Conservation (phyloP, 2,329 filamentous ascomycete genomes). For the Alternaria metachromatica region DNA sequence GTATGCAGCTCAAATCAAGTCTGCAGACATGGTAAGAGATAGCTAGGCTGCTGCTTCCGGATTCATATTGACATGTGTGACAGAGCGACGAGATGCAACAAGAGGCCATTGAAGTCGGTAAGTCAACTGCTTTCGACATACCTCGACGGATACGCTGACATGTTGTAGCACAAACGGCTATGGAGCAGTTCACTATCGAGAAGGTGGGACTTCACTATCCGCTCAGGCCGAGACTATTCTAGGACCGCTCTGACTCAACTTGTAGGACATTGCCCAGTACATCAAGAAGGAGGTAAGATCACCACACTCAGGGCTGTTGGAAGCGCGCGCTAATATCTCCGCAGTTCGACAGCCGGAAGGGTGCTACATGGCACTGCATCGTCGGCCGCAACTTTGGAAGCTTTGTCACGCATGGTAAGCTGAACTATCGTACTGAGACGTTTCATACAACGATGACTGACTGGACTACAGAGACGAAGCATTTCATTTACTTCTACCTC, state of each 20-base stretch:
- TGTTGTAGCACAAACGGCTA: slow-evolving; percentile 69
- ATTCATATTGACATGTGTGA: slow-evolving; percentile 22
- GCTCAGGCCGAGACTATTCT: not conserved
- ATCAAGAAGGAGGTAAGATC: slow-evolving; percentile 84
- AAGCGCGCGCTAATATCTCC: slow-evolving; percentile 22
- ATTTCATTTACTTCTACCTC: slow-evolving; percentile 99
- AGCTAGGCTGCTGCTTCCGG: not conserved
- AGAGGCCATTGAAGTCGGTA: slow-evolving; percentile 95
- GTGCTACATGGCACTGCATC: slow-evolving; percentile 99
- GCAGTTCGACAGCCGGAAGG: slow-evolving; percentile 95
- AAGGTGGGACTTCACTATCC: slow-evolving; percentile 59
- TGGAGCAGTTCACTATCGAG: slow-evolving; percentile 74
- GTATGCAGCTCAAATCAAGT: slow-evolving; percentile 87
- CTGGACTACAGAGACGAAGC: slow-evolving; percentile 80
- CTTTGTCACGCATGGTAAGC: slow-evolving; percentile 93
- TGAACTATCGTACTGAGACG: not conserved
- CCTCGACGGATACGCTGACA: slow-evolving; percentile 29
- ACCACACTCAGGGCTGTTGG: not conserved
- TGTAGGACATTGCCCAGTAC: slow-evolving; percentile 91
- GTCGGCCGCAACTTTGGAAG: slow-evolving; percentile 98
- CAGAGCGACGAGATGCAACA: slow-evolving; percentile 97
- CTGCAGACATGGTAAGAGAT: slow-evolving; percentile 90
- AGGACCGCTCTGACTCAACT: slow-evolving; percentile 6
- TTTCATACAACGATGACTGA: slow-evolving; percentile 16
- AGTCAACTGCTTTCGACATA: slow-evolving; percentile 44